Percentiles rank a stretch among this genome's conserved stretches.
phyloP scores from a whole-genome alignment of 768 basidiomycete species.

The Lactarius hengduanensis region DNA sequence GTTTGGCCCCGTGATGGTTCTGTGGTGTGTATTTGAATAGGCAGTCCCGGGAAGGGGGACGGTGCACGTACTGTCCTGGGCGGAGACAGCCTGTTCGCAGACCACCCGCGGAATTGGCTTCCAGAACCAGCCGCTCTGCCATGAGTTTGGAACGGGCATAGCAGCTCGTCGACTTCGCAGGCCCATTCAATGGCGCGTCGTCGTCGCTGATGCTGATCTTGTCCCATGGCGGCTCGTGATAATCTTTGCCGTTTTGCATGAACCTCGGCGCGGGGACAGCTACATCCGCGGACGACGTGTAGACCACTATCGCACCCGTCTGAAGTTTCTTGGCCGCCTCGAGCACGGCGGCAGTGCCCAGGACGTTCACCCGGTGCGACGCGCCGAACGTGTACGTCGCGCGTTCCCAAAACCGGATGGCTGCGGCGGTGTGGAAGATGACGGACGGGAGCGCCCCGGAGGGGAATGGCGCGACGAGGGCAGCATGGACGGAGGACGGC shows the following conservation, averaged over 20 bases:
- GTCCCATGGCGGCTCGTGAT: constrained; percentile 17
- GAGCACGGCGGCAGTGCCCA: constrained; percentile 46
- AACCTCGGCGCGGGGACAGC: constrained; percentile 43
- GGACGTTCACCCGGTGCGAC: constrained; percentile 47
- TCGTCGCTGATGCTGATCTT: constrained; percentile 42
- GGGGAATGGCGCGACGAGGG: constrained; percentile 32
- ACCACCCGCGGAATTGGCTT: constrained; percentile 47
- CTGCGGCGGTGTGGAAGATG: constrained; percentile 31
- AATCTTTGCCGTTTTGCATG: constrained; percentile 34
- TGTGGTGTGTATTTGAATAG: constrained; percentile 4
- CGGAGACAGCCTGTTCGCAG: constrained; percentile 45
- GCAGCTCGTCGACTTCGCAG: constrained; percentile 41
- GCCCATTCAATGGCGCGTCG: constrained; percentile 47
- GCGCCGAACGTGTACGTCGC: constrained; percentile 26
- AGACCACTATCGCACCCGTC: constrained; percentile 43
- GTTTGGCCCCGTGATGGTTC: constrained; percentile 39
- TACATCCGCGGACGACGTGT: constrained; percentile 49
- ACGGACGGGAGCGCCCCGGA: constrained; percentile 28
- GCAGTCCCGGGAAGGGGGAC: not conserved
- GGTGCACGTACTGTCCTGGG: constrained; percentile 36
- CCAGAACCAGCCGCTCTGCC: constrained; percentile 54
- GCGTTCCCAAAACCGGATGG: constrained; percentile 33
- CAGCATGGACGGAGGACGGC: constrained; percentile 32
- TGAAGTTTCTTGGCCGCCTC: constrained; percentile 38
- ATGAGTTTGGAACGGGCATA: constrained; percentile 56